Evolutionary conservation across 2,329 filamentous ascomycete genomes (phyloP), one percentile per base, ranked within the genome.

Genomic region (Emmonsiellopsis sp.): DNA sequence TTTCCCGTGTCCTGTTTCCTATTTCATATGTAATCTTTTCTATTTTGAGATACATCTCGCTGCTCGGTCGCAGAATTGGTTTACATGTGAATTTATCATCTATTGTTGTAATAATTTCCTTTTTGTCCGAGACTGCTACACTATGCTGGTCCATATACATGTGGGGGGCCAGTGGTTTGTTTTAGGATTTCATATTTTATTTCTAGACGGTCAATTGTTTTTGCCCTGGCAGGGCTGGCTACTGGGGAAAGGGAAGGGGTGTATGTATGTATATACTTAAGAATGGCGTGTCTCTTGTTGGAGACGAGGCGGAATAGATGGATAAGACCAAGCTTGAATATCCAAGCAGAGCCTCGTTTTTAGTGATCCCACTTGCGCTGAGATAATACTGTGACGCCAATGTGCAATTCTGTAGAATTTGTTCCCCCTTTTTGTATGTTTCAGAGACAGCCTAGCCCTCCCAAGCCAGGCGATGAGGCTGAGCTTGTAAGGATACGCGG

Each of bases 171-270:
- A 16, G 15, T 7, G 35, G 20, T 48, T 42, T 30, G 30, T 20
- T 34, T 37, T 15, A 20, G 5, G 30, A 31, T 47, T 37, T 11
- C 31, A 8, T 47, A 47, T 34, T 47, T 16, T 15, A 7, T 7
- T 37, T 48, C 26, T 48, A 48, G 45, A 48, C 34, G 32, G 45
- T 20, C 45, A 48, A 38, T 37, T 48, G 45, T 48, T 42, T 26
- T 26, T 26, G 20, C 20, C 20, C 20, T 26, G 20, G 20, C 20
- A 26, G 20, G 20, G 20, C 20, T 26, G 20, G 20, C 20, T 26
- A 26, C 20, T 26, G 20, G 20, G 20, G 20, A 26, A 26, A 26
- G 20, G 20, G 20, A 26, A 26, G 20, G 20, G 3, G 20, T 26
- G 20, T 26, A 26, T 26, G 20, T 26, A 26, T 26, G 20, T 26